phyloP scores from a whole-genome alignment of 2,329 filamentous ascomycete genomes.

The Alternaria triticimaculans region DNA sequence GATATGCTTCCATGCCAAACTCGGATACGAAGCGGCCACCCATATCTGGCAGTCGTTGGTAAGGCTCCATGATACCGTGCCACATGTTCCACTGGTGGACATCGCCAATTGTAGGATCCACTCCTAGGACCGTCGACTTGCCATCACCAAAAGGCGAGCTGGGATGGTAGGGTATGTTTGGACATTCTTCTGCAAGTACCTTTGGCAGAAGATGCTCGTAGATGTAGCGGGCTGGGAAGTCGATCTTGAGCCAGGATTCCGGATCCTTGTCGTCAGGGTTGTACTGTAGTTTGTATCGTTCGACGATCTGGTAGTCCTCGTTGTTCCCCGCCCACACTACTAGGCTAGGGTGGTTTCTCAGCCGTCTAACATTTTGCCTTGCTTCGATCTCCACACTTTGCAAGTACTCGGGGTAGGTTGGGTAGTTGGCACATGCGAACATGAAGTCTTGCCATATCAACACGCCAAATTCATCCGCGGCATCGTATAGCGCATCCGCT shows the following conservation, averaged over 20 bases:
- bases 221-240: constrained; percentile 91
- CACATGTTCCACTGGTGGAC: constrained; percentile 97
- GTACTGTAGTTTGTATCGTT: constrained; percentile 75
- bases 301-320: constrained; percentile 88
- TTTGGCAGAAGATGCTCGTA: constrained; percentile 82
- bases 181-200: constrained; percentile 69
- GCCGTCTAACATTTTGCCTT: constrained; percentile 68
- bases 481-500: constrained; percentile 73
- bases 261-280: constrained; percentile 78
- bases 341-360: constrained; percentile 86
- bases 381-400: constrained; percentile 58
- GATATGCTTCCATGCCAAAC: constrained; percentile 94
- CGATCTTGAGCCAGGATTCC: constrained; percentile 81
- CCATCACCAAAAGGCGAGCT: constrained; percentile 86
- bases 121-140: constrained; percentile 58
- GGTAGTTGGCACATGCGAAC: constrained; percentile 70
- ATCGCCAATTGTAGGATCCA: constrained; percentile 78
- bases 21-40: constrained; percentile 92
- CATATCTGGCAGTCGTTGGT: constrained; percentile 80
- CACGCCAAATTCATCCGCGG: constrained; percentile 78
- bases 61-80: constrained; percentile 92
- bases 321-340: constrained; percentile 93
- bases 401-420: constrained; percentile 67
- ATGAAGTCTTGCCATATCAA: constrained; percentile 88
- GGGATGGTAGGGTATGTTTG: constrained; percentile 73